phyloP scores from a whole-genome alignment of 768 basidiomycete genomes.

The Roridomyces roridus region DNA sequence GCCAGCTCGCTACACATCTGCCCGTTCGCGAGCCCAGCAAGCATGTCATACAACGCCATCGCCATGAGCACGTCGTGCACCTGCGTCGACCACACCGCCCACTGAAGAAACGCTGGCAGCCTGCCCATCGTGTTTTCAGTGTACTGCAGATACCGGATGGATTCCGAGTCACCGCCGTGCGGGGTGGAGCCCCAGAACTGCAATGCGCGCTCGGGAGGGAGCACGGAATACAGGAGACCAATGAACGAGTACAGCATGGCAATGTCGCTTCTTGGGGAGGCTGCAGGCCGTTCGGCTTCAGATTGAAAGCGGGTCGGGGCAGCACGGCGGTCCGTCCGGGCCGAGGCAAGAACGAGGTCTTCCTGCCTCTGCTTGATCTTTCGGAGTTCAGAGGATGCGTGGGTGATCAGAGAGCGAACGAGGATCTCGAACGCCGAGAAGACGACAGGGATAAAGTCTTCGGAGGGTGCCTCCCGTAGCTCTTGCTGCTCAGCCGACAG shows the following conservation, averaged over 20 bases:
- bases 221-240: constrained; percentile 76
- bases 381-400: constrained; percentile 80
- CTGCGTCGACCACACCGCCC: constrained; percentile 89
- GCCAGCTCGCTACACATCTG: constrained; percentile 86
- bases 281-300: constrained; percentile 45
- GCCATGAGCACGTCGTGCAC: constrained; percentile 74
- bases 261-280: constrained; percentile 78
- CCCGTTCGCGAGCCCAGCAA: constrained; percentile 82
- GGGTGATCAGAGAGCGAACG: constrained; percentile 71
- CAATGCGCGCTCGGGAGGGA: constrained; percentile 77
- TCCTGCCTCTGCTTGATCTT: constrained; percentile 93
- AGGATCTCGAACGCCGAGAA: constrained; percentile 74
- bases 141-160: constrained; percentile 58
- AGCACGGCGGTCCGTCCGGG: constrained; percentile 66
- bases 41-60: constrained; percentile 88
- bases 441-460: constrained; percentile 60
- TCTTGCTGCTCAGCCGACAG: constrained; percentile 49
- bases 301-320: constrained; percentile 54
- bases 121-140: constrained; percentile 67
- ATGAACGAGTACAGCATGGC: constrained; percentile 86
- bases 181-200: constrained; percentile 84
- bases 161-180: constrained; percentile 33
- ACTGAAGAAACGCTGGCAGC: constrained; percentile 81
- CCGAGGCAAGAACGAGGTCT: constrained; percentile 74
- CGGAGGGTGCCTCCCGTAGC: constrained; percentile 49